phyloP scores from a whole-genome alignment of 805 yeast genomes.

The Saccharomycopsis fibuligera region DNA sequence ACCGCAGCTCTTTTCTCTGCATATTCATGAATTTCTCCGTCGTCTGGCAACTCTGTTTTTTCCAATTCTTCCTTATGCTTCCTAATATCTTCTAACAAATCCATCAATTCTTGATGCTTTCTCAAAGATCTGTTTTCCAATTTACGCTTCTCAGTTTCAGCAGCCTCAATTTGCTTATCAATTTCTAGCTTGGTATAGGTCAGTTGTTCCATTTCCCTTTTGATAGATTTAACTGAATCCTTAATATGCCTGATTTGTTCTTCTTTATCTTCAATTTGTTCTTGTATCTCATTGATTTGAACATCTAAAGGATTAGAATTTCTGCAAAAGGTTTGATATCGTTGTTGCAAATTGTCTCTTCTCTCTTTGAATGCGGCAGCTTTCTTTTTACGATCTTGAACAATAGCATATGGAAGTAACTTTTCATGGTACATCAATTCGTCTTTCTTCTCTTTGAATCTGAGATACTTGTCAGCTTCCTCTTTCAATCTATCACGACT shows the following conservation, averaged over 20 bases:
- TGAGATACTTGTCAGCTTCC: conserved; percentile 38
- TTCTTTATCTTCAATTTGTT: neutral
- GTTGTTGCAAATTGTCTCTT: conserved; percentile 25
- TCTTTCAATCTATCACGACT: conserved; percentile 36
- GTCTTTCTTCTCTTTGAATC: conserved; percentile 39
- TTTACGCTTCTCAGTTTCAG: conserved; percentile 18
- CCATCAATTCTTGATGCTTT: conserved; percentile 23
- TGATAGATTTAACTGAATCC: too few relatives aligned
- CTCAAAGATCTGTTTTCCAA: conserved; percentile 18
- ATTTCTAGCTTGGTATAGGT: conserved; percentile 8
- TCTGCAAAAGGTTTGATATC: conserved; percentile 22
- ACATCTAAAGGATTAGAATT: conserved; percentile 6
- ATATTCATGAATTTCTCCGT: conserved; percentile 21
- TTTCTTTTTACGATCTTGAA: conserved; percentile 32
- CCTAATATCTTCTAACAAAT: conserved; percentile 26
- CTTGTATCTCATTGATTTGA: neutral
- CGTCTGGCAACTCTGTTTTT: conserved; percentile 23
- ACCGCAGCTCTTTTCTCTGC: conserved; percentile 25
- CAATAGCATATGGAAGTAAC: conserved; percentile 42
- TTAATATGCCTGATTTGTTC: too few relatives aligned
- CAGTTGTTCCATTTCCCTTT: neutral
- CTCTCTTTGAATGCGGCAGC: conserved; percentile 24
- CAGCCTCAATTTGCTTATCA: conserved; percentile 12
- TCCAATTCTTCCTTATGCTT: conserved; percentile 27
- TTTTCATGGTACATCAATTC: conserved; percentile 44